These are phyloP conservation scores for Bacterosira constricta DNA, from an alignment of 108 stramenopile species.

Conservation along the genomic window DNA sequence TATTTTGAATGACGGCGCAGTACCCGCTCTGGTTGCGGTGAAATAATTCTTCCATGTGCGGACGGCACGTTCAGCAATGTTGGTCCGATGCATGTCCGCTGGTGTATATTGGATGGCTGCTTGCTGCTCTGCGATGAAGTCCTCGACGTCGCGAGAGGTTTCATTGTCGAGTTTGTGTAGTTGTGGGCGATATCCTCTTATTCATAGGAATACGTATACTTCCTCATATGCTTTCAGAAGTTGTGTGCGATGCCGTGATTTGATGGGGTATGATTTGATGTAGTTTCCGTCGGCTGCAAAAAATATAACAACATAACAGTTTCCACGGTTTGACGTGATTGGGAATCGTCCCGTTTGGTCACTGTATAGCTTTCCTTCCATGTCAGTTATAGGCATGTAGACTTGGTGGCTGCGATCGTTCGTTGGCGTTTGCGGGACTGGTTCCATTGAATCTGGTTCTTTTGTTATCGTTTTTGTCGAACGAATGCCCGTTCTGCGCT, in stretches of 20 bases:
- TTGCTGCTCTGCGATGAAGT: neutral
- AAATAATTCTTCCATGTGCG: conserved; percentile 36
- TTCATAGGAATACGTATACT: neutral
- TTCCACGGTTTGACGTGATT: too few relatives aligned
- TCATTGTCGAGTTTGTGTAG: conserved; percentile 28
- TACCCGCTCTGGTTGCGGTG: conserved; percentile 10
- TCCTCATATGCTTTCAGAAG: neutral
- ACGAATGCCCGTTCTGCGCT: conserved; percentile 1
- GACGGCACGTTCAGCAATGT: conserved; percentile 43
- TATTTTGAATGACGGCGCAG: conserved; percentile 29
- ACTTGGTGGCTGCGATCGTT: conserved; percentile 18
- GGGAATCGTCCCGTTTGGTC: conserved; percentile 52
- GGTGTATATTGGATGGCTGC: conserved; percentile 39
- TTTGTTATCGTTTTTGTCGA: conserved; percentile 21
- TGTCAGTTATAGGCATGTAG: conserved; percentile 5
- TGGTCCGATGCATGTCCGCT: conserved; percentile 39
- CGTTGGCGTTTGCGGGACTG: neutral
- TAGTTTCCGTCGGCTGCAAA: conserved; percentile 39
- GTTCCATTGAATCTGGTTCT: neutral
- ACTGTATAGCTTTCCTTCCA: conserved; percentile 24
- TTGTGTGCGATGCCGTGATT: neutral
- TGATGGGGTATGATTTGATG: conserved; percentile 35
- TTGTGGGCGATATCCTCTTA: neutral
- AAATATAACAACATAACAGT: too few relatives aligned
- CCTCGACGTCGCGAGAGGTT: neutral